Conservation (phyloP, 257 asterid genomes). For the Fraxinus anomala region DNA sequence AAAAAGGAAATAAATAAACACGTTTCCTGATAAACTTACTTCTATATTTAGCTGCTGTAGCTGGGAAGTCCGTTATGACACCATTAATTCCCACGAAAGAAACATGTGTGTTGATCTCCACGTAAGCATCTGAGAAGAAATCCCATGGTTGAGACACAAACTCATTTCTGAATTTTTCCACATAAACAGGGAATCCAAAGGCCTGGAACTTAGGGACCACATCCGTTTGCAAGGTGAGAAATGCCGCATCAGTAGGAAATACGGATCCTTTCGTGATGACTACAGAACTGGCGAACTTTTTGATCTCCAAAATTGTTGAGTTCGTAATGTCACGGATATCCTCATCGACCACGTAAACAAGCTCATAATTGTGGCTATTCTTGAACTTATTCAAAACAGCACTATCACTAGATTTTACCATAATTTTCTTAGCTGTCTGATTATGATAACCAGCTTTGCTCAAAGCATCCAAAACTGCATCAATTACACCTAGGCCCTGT, state of each 20-base stretch:
- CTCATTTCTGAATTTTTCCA: slow-evolving; percentile 66
- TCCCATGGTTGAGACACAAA: slow-evolving; percentile 88
- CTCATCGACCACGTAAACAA: slow-evolving; percentile 57
- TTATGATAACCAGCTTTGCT: slow-evolving; percentile 52
- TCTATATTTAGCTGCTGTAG: slow-evolving; percentile 69
- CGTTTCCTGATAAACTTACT: slow-evolving; percentile 46
- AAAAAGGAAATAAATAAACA: neutral
- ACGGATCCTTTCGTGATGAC: slow-evolving; percentile 56
- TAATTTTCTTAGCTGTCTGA: slow-evolving; percentile 53
- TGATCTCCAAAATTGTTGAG: slow-evolving; percentile 64
- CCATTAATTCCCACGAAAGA: slow-evolving; percentile 42
- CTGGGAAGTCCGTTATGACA: slow-evolving; percentile 66
- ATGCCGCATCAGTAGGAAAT: slow-evolving; percentile 39
- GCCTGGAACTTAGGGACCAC: slow-evolving; percentile 61
- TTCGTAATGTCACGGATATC: slow-evolving; percentile 53
- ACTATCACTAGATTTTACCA: slow-evolving; percentile 67
- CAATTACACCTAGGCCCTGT: slow-evolving; percentile 66
- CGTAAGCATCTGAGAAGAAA: slow-evolving; percentile 68
- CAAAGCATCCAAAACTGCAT: slow-evolving; percentile 60
- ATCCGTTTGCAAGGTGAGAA: slow-evolving; percentile 40
- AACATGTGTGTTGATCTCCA: slow-evolving; percentile 55
- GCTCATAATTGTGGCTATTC: slow-evolving; percentile 54
- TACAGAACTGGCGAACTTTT: slow-evolving; percentile 67
- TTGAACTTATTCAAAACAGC: slow-evolving; percentile 56
- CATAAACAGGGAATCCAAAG: slow-evolving; percentile 54